Conservation (phyloP, 331 rosid species). For the Ulmus americana region DNA sequence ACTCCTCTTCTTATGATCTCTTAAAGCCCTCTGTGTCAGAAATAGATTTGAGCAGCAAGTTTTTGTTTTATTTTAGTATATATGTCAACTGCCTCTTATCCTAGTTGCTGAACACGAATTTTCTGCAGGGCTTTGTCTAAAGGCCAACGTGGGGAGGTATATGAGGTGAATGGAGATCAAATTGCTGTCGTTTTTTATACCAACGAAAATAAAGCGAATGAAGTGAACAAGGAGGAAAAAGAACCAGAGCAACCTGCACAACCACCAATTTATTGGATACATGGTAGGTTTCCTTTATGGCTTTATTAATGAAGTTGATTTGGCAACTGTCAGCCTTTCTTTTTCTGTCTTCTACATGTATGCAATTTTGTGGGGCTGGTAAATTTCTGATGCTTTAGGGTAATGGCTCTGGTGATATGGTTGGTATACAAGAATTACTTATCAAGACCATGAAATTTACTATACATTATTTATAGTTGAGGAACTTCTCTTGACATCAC, state of each 20-base stretch:
- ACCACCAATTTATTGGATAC: slow-evolving; percentile 72
- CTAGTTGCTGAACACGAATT: slow-evolving; percentile 8
- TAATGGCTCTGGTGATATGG: not conserved
- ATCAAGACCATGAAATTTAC: not conserved
- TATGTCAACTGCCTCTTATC: not conserved
- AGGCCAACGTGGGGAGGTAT: slow-evolving; percentile 87
- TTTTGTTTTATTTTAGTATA: not conserved
- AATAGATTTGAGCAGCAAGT: too few species aligned
- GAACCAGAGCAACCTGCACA: slow-evolving; percentile 29
- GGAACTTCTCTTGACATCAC: too few species aligned
- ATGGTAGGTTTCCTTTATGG: slow-evolving; percentile 42
- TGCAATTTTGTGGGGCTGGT: not conserved
- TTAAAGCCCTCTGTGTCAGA: too few species aligned
- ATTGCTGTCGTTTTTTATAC: slow-evolving; percentile 75
- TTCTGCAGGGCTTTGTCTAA: slow-evolving; percentile 62
- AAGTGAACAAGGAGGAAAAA: slow-evolving; percentile 39
- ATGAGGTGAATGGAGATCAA: slow-evolving; percentile 71
- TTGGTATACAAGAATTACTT: not conserved
- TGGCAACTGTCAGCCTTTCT: not conserved
- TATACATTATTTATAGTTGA: too few species aligned
- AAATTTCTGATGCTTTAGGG: not conserved
- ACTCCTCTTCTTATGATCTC: too few species aligned
- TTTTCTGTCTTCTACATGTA: not conserved
- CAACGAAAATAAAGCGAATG: slow-evolving; percentile 38
- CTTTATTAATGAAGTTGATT: slow-evolving; percentile 10